These are phyloP conservation scores for Beverwykella pulmonaria DNA, from an alignment of 495 filamentous ascomycete genomes.

Conservation along the genomic window DNA sequence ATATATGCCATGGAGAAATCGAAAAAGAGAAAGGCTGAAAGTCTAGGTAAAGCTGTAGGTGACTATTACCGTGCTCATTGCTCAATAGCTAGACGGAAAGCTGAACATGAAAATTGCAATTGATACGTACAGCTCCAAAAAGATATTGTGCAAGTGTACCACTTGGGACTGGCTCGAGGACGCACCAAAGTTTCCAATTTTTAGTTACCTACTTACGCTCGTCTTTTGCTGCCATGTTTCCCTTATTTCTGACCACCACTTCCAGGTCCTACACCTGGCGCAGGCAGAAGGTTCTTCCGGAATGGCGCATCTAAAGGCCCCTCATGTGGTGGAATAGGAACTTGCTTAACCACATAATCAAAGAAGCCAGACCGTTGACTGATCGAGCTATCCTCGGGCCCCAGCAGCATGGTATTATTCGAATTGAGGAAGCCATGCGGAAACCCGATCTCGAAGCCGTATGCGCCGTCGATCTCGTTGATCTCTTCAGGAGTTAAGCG, in stretches of 20 bases:
- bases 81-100: no score
- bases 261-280: background rate
- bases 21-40: no score
- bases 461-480: conserved; percentile 62
- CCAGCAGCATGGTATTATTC: conserved; percentile 44
- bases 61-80: no score
- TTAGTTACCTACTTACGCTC: no score
- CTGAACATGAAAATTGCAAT: no score
- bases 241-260: background rate
- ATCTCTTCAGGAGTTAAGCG: conserved; percentile 63
- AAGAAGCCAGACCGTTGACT: conserved; percentile 50
- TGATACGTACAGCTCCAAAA: no score
- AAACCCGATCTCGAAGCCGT: conserved; percentile 54
- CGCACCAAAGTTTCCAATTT: no score
- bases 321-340: conserved; percentile 34
- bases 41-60: no score
- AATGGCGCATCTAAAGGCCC: conserved; percentile 28
- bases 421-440: conserved; percentile 57
- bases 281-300: background rate
- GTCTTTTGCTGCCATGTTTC: no score
- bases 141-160: no score
- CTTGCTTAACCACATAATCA: conserved; percentile 46
- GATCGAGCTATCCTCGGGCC: conserved; percentile 51
- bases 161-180: no score
- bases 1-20: no score